Conservation (phyloP, 805 yeast species). For the Cyberlindnera euphorbiiphila region DNA sequence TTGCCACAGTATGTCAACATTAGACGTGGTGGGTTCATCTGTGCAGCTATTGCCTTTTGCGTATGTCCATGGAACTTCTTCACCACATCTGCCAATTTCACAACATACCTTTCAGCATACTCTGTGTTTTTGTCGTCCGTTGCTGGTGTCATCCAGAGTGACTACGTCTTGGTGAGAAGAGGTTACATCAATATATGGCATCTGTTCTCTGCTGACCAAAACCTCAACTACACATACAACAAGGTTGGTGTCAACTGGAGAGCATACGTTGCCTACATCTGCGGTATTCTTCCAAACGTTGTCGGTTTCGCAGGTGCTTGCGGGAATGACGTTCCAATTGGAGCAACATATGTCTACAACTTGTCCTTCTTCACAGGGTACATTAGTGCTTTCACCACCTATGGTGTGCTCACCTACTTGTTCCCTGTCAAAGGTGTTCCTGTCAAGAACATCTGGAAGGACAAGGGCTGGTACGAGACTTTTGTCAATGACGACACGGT, state of each 20-base stretch:
- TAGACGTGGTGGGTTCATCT: conserved; percentile 76
- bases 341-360: conserved; percentile 71
- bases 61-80: conserved; percentile 84
- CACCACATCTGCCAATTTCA: conserved; percentile 65
- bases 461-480: conserved; percentile 47
- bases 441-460: conserved; percentile 34
- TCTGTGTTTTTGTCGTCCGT: conserved; percentile 79
- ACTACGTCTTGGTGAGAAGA: conserved; percentile 69
- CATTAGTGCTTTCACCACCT: conserved; percentile 50
- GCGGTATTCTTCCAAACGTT: conserved; percentile 80
- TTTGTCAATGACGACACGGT: conserved; percentile 14
- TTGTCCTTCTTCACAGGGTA: conserved; percentile 79
- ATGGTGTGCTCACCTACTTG: conserved; percentile 47
- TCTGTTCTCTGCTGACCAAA: conserved; percentile 47
- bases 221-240: conserved; percentile 55
- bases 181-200: conserved; percentile 65
- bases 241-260: conserved; percentile 75
- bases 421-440: conserved; percentile 53
- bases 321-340: conserved; percentile 68
- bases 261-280: conserved; percentile 73
- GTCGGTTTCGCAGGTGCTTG: conserved; percentile 87
- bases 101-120: conserved; percentile 77
- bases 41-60: conserved; percentile 66
- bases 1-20: conserved; percentile 64
- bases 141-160: conserved; percentile 70